A percentile compares a stretch with the other conserved stretches of the same genome.
Evolutionary conservation across 257 asterid species (phyloP).

Genomic region (Lantana camara): DNA sequence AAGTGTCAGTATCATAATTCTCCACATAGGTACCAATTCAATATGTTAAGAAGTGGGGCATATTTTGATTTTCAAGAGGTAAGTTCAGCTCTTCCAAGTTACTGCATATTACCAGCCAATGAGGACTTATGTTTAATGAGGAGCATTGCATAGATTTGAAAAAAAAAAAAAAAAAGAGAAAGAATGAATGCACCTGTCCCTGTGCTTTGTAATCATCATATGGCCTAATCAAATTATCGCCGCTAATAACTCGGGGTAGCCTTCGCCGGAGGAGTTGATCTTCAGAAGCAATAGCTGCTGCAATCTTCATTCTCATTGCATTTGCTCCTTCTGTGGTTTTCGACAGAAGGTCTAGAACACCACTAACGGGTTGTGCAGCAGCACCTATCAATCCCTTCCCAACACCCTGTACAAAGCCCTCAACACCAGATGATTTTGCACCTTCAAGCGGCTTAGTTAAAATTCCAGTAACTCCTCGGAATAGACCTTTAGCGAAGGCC

Average conservation of each 20-base stretch:
- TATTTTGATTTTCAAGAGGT: too few relatives aligned
- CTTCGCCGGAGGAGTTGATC: constrained; percentile 94
- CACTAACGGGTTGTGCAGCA: constrained; percentile 99
- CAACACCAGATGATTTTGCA: constrained; percentile 99
- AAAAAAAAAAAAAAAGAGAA: constrained; percentile 10
- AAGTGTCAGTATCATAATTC: constrained; percentile 6
- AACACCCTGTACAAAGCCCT: constrained; percentile 99
- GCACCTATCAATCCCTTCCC: constrained; percentile 98
- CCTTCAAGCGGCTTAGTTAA: constrained; percentile 99
- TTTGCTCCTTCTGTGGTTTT: constrained; percentile 99
- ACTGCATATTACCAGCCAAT: constrained; percentile 26
- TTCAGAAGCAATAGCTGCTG: constrained; percentile 94
- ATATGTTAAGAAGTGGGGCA: neutral
- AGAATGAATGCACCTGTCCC: constrained; percentile 76
- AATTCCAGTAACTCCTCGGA: constrained; percentile 97
- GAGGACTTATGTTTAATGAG: neutral
- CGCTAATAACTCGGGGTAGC: constrained; percentile 93
- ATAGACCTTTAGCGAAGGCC: constrained; percentile 95
- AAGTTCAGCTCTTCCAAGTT: neutral
- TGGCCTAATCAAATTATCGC: constrained; percentile 92
- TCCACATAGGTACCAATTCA: neutral
- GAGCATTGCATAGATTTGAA: constrained; percentile 26
- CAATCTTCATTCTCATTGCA: constrained; percentile 97
- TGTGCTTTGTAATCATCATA: constrained; percentile 87
- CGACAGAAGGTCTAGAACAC: constrained; percentile 92